Base-by-base conservation (phyloP, 768 basidiomycete species). In the Dacryopinax primogenitus region DNA sequence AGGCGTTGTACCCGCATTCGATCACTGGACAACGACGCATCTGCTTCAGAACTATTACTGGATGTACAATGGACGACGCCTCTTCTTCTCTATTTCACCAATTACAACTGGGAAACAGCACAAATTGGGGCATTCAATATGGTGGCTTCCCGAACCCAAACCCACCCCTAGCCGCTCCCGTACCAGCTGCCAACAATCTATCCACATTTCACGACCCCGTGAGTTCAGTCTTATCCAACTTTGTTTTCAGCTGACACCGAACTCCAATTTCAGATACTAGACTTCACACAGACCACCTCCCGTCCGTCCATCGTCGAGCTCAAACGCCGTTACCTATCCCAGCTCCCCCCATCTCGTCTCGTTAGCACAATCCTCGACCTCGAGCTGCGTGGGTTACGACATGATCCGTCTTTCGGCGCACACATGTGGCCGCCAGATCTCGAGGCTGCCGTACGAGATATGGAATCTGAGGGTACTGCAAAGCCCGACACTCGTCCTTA, bases 311-410 rank as follows among this genome's bases (percentile, higher is more conserved):
- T 21, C n/a, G 28, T 39, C 34, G 62, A 63, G 7, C 82, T 86
- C 75, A 89, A 88, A 73, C 81, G 83, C 68, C 81, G 82, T 67
- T 91, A 90, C 76, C 78, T 91, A 44, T 78, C 80, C 26, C 79
- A 88, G 23, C 79, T 91, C 7, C 80, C 84, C 26, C 82, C 80
- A 23, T 79, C 82, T 47, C 86, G 90, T 75, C 80, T 90, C 71
- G 87, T 90, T 71, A 88, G 89, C 69, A 83, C 90, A 11, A 63
- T 71, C n/a, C 45, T 69, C 2, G 65, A 64, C 32, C 33, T 69
- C 36, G 70, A 70, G 86, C 90, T 70, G 72, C 83, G 9, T 81
- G 89, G 77, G 83, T 84, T 15, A 84, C 67, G 65, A 12, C 34
- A 61, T 18, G 65, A 68, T 87, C 13, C 76, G 80, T 58, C 51